Evolutionary conservation across 1,139 yeast genomes (phyloP).

Genomic region (Blastobotrys malaysiensis): DNA sequence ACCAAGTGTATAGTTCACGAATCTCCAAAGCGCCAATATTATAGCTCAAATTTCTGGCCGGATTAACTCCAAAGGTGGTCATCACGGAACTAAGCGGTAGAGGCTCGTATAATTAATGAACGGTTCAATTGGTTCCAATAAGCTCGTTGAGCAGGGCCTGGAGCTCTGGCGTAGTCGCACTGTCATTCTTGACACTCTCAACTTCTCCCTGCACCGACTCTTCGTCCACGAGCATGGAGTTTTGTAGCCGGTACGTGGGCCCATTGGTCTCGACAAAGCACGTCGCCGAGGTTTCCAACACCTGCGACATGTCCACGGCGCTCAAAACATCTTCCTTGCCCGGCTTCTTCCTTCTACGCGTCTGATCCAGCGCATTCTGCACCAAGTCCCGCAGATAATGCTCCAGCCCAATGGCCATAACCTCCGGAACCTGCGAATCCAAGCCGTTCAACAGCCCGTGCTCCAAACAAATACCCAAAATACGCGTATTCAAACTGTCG

Average conservation of each 20-base stretch:
- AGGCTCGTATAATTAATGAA: no score
- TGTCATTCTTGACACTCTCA: neutral
- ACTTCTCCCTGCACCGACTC: slow-evolving; percentile 9
- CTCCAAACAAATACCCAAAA: slow-evolving; percentile 83
- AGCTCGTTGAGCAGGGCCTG: slow-evolving; percentile 4
- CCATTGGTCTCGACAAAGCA: slow-evolving; percentile 32
- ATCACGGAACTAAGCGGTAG: no score
- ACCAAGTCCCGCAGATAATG: slow-evolving; percentile 67
- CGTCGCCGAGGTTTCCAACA: slow-evolving; percentile 29
- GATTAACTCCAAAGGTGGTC: no score
- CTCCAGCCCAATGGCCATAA: slow-evolving; percentile 75
- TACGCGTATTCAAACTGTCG: slow-evolving; percentile 60
- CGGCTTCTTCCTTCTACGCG: slow-evolving; percentile 14
- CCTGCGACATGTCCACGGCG: slow-evolving; percentile 30
- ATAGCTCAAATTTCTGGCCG: no score
- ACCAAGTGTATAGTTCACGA: no score
- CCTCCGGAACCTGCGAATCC: slow-evolving; percentile 65
- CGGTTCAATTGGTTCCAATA: neutral
- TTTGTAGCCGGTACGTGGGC: slow-evolving; percentile 29
- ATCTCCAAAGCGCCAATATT: no score
- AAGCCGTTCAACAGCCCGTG: slow-evolving; percentile 85
- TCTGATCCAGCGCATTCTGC: slow-evolving; percentile 48
- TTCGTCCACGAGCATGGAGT: slow-evolving; percentile 31
- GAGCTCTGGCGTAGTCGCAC: slow-evolving; percentile 7
- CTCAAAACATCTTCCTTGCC: slow-evolving; percentile 28